Conservation (phyloP, 129 eudicot genomes). For the Chrysanthemum lavandulifolium region DNA sequence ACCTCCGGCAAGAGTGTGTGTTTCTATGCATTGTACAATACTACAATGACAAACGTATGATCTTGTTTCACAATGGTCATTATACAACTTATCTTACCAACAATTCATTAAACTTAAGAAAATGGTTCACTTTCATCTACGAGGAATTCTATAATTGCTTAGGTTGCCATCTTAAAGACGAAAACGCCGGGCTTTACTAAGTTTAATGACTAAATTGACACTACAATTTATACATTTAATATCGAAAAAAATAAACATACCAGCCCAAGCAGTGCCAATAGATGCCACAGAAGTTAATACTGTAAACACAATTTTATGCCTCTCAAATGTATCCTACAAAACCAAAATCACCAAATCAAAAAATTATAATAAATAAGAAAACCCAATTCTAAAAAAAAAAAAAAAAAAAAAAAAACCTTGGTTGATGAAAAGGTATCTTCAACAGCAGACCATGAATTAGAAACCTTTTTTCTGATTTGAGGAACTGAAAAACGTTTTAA, state of each 20-base stretch:
- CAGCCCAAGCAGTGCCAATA: constrained; percentile 83
- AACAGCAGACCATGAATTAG: constrained; percentile 70
- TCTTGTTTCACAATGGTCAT: no score
- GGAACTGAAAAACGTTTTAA: constrained; percentile 35
- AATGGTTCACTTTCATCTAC: no score
- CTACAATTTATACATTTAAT: not conserved
- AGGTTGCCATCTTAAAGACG: no score
- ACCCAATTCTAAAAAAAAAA: not conserved
- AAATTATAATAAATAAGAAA: not conserved
- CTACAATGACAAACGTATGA: no score
- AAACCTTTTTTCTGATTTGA: constrained; percentile 53
- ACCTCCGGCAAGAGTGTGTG: no score
- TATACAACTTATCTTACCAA: no score
- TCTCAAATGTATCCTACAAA: constrained; percentile 92
- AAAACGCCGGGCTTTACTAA: not conserved
- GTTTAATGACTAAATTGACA: no score
- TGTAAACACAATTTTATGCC: constrained; percentile 91
- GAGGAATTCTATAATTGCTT: no score
- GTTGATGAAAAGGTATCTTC: constrained; percentile 76
- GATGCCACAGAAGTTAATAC: constrained; percentile 80
- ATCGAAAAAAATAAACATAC: constrained; percentile 33
- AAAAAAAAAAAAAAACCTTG: constrained; percentile 49
- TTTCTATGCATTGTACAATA: no score
- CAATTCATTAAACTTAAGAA: no score
- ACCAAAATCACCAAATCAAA: not conserved